These are phyloP conservation scores for Saccharomycopsis phalli DNA, from an alignment of 1,139 yeast genomes.

Conservation along the genomic window DNA sequence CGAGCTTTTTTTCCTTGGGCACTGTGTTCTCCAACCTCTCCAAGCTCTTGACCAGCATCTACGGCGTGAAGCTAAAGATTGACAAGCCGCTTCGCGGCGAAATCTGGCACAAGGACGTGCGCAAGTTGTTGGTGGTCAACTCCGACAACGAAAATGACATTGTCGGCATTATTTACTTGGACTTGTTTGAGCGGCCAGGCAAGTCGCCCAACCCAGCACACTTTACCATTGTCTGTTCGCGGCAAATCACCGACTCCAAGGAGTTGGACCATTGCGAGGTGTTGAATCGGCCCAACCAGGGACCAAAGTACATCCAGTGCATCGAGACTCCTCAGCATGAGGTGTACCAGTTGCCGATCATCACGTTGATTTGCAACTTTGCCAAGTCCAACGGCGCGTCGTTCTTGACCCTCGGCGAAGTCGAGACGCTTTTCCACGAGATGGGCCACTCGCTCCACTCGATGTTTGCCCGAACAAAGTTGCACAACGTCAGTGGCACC, in stretches of 20 bases:
- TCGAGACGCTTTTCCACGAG: conserved; percentile 92
- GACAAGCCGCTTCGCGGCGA: conserved; percentile 61
- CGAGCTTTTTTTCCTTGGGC: conserved; percentile 73
- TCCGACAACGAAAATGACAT: conserved; percentile 35
- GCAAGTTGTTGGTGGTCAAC: conserved; percentile 65
- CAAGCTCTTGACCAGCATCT: conserved; percentile 56
- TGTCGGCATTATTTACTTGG: conserved; percentile 62
- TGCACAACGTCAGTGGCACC: conserved; percentile 92
- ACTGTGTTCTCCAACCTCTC: conserved; percentile 81
- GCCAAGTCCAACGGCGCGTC: conserved; percentile 33
- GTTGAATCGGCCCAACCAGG: conserved; percentile 14
- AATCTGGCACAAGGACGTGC: conserved; percentile 85
- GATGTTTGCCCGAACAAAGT: conserved; percentile 82
- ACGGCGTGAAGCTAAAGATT: conserved; percentile 70
- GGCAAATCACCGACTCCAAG: conserved; percentile 46
- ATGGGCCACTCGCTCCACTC: conserved; percentile 99
- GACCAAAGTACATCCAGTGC: conserved; percentile 18
- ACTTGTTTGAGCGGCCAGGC: conserved; percentile 51
- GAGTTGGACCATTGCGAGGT: conserved; percentile 27
- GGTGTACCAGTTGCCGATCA: conserved; percentile 74
- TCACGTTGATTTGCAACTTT: conserved; percentile 84
- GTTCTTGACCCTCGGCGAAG: conserved; percentile 63
- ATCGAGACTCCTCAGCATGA: conserved; percentile 29
- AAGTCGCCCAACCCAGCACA: conserved; percentile 81
- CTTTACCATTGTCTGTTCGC: conserved; percentile 92